A percentile compares a stretch with the other conserved stretches of the same genome.
These are phyloP conservation scores for Venturia effusa DNA, from an alignment of 2,329 filamentous ascomycete species.

Conservation along the genomic window DNA sequence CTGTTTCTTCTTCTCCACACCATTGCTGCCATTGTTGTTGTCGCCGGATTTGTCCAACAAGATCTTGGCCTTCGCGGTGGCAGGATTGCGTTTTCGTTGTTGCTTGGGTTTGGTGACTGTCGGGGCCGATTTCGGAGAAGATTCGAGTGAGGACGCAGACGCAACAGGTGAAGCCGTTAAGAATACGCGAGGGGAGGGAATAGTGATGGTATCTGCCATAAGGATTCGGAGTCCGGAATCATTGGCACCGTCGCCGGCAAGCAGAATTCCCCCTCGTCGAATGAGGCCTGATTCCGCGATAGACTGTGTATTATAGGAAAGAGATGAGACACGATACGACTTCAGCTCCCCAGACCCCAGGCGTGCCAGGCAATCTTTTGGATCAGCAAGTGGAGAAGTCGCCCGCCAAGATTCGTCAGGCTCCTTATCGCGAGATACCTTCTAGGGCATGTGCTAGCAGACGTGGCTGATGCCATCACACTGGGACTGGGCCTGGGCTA, in stretches of 20 bases:
- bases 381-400: background rate
- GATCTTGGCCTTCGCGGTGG: conserved; percentile 1
- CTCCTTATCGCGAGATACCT: conserved; percentile 5
- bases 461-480: background rate
- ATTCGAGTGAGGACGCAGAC: conserved; percentile 17
- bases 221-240: background rate
- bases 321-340: background rate
- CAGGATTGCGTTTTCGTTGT: conserved; percentile 8
- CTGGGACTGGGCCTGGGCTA: no score
- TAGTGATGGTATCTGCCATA: conserved; percentile 47
- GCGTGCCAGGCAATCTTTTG: background rate
- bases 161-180: conserved; percentile 26
- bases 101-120: conserved; percentile 2
- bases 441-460: conserved; percentile 2
- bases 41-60: conserved; percentile 3
- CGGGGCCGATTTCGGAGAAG: conserved; percentile 13
- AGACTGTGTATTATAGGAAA: background rate
- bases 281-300: conserved; percentile 1
- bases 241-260: conserved; percentile 10
- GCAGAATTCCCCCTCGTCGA: background rate
- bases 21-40: conserved; percentile 15
- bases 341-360: no score
- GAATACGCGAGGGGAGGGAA: conserved; percentile 48
- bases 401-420: conserved; percentile 2
- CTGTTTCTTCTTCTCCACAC: conserved; percentile 53